A percentile compares a stretch with the other conserved stretches of the same genome.
Conservation (phyloP, 352 stramenopile species). For the Phytopythium montanum region DNA sequence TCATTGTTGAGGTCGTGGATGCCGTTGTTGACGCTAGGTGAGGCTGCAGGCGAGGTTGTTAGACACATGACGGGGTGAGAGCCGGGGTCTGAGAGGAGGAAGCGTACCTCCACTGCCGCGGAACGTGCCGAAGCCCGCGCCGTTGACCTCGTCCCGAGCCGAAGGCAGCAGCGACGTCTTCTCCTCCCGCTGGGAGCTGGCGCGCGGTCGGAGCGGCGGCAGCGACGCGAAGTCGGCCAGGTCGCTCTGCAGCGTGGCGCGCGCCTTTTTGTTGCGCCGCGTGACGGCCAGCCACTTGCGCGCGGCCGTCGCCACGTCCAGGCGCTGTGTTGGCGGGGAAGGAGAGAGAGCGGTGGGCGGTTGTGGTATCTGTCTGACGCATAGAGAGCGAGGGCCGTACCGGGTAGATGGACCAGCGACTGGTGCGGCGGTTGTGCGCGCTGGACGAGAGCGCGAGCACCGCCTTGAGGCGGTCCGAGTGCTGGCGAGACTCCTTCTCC, state of each 20-base stretch:
- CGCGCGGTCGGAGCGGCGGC: conserved; percentile 25
- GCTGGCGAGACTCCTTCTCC: conserved; percentile 46
- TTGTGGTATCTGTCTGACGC: too few species aligned
- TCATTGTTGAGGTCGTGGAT: conserved; percentile 18
- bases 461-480: conserved; percentile 41
- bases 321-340: conserved; percentile 48
- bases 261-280: conserved; percentile 50
- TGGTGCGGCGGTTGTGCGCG: conserved; percentile 34
- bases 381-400: conserved; percentile 19
- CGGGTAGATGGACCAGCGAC: conserved; percentile 68
- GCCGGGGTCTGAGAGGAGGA: not conserved
- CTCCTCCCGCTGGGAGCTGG: conserved; percentile 5
- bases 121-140: conserved; percentile 40
- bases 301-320: conserved; percentile 61
- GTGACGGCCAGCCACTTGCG: conserved; percentile 61
- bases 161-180: conserved; percentile 11
- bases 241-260: conserved; percentile 39
- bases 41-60: not conserved
- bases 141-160: conserved; percentile 12
- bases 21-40: not conserved
- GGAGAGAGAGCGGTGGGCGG: not conserved
- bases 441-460: conserved; percentile 33
- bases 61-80: not conserved
- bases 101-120: not conserved
- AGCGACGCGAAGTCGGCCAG: conserved; percentile 63